Conservation (phyloP, 768 basidiomycete species). For the Suillus decipiens region DNA sequence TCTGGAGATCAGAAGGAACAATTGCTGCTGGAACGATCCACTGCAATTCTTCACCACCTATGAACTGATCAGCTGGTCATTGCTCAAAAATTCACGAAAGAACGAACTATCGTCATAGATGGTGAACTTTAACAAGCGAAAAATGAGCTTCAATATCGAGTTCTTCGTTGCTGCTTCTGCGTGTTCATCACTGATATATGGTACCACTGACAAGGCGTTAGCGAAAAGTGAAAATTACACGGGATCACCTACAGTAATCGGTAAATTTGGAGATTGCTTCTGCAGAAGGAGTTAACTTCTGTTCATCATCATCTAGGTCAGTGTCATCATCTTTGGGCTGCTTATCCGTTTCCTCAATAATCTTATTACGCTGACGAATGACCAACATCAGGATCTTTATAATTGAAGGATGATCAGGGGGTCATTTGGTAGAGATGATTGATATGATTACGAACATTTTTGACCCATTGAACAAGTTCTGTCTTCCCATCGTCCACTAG, state of each 20-base stretch:
- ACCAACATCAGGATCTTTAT: constrained; percentile 62
- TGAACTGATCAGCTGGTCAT: constrained; percentile 11
- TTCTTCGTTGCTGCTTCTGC: constrained; percentile 79
- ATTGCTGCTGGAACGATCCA: constrained; percentile 85
- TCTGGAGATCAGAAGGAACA: constrained; percentile 64
- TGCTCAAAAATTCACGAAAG: neutral
- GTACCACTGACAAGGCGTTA: constrained; percentile 58
- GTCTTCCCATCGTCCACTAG: constrained; percentile 67
- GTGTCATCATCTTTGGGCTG: constrained; percentile 38
- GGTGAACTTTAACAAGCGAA: constrained; percentile 76
- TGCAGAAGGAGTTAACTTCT: constrained; percentile 51
- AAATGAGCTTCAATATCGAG: constrained; percentile 78
- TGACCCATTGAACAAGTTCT: constrained; percentile 76
- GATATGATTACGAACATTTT: constrained; percentile 59
- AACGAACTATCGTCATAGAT: constrained; percentile 64
- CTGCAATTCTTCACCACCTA: constrained; percentile 71
- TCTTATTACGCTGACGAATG: constrained; percentile 56
- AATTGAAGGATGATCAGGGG: constrained; percentile 16
- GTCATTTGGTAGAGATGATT: constrained; percentile 15
- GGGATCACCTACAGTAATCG: constrained; percentile 65
- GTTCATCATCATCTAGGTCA: constrained; percentile 33
- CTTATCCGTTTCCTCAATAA: constrained; percentile 63
- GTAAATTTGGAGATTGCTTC: constrained; percentile 69
- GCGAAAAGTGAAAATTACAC: constrained; percentile 1
- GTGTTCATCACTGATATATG: constrained; percentile 72